phyloP scores from a whole-genome alignment of 202 grass and related monocot species.

The Setaria italica region DNA sequence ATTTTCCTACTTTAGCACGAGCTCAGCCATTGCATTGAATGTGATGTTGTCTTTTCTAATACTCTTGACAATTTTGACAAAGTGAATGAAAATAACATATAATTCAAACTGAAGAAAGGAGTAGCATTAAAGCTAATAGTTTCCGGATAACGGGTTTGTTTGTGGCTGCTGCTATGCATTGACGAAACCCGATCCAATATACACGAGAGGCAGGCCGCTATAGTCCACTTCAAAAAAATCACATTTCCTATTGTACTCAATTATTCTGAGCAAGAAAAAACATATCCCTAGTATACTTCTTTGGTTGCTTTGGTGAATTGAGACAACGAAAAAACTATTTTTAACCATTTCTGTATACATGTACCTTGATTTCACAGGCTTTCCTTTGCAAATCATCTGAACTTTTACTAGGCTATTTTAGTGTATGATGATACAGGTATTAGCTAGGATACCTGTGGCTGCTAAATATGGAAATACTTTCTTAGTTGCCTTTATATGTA shows the following conservation, averaged over 20 bases:
- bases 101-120: slow-evolving; percentile 7
- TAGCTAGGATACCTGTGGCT: neutral
- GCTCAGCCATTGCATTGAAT: neutral
- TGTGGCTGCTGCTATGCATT: slow-evolving; percentile 4
- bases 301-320: neutral
- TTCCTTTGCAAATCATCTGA: slow-evolving; percentile 1
- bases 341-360: neutral
- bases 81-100: neutral
- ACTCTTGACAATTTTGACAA: slow-evolving; percentile 2
- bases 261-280: slow-evolving; percentile 7
- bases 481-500: neutral
- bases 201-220: neutral
- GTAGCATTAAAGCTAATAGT: neutral
- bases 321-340: neutral
- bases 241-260: neutral
- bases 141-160: neutral
- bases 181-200: neutral
- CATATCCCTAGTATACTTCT: neutral
- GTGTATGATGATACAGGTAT: neutral
- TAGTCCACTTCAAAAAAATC: neutral
- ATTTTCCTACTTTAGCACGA: slow-evolving; percentile 26
- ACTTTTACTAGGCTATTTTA: slow-evolving; percentile 5
- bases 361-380: neutral
- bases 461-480: slow-evolving; percentile 4
- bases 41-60: neutral